Percentiles rank a stretch among this genome's conserved stretches.
These are phyloP conservation scores for Cyclostephanos tholiformis DNA, from an alignment of 108 stramenopile genomes.

Conservation along the genomic window DNA sequence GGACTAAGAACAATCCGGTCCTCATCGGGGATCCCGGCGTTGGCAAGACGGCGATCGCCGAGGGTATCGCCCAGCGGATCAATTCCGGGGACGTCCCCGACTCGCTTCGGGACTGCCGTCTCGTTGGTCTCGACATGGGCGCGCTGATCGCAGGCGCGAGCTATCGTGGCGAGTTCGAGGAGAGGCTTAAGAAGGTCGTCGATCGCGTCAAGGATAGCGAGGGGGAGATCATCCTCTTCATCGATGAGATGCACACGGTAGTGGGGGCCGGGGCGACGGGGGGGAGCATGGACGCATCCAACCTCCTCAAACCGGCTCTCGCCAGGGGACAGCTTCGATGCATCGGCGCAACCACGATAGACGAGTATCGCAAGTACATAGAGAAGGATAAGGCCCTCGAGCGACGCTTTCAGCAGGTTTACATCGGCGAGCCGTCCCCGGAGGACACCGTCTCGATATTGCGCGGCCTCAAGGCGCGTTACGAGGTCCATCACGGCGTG, in stretches of 20 bases:
- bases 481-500: constrained; percentile 97
- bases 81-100: constrained; percentile 48
- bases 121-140: constrained; percentile 96
- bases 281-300: constrained; percentile 97
- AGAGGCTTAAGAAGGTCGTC: constrained; percentile 97
- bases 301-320: constrained; percentile 97
- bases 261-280: constrained; percentile 96
- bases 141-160: constrained; percentile 98
- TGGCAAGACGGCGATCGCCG: constrained; percentile 98
- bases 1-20: constrained; percentile 99
- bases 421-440: constrained; percentile 92
- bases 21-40: constrained; percentile 98
- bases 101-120: constrained; percentile 57
- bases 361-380: constrained; percentile 96
- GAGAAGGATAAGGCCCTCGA: constrained; percentile 99
- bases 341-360: constrained; percentile 98
- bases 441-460: constrained; percentile 98
- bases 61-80: constrained; percentile 92
- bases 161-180: constrained; percentile 99
- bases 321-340: constrained; percentile 97
- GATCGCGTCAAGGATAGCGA: constrained; percentile 95
- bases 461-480: constrained; percentile 95
- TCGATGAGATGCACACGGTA: constrained; percentile 99
- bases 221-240: constrained; percentile 96
- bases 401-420: constrained; percentile 98